Conservation (phyloP, 176 grass and related monocot species). For the Aegilops sharonensis region DNA sequence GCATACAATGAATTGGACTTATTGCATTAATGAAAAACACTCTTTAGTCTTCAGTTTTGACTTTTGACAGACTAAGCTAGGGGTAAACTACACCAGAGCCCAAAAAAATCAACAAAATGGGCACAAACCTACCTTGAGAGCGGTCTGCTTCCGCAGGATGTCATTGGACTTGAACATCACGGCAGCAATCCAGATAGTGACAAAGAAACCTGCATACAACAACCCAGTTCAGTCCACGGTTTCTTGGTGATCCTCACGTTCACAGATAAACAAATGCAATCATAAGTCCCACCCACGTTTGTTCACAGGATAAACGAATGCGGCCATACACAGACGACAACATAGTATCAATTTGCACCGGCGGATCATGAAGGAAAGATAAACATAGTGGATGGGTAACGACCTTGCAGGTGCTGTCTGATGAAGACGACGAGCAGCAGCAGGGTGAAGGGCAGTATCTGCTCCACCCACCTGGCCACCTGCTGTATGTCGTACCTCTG, state of each 20-base stretch:
- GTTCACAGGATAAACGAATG: not conserved
- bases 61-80: not conserved
- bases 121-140: conserved; percentile 92
- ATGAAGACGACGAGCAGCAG: conserved; percentile 97
- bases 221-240: not conserved
- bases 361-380: not conserved
- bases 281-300: not conserved
- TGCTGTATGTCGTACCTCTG: conserved; percentile 99
- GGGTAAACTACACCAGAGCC: not conserved
- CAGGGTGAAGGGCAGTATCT: conserved; percentile 95
- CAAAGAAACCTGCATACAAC: conserved; percentile 65
- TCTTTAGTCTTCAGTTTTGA: not conserved
- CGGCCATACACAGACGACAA: not conserved
- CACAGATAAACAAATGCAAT: not conserved
- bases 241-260: not conserved
- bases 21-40: not conserved
- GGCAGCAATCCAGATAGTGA: conserved; percentile 94
- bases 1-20: not conserved
- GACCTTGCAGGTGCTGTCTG: conserved; percentile 96
- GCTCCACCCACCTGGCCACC: conserved; percentile 93
- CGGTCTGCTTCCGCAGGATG: conserved; percentile 93
- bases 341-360: not conserved
- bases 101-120: not conserved
- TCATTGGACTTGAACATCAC: conserved; percentile 99
- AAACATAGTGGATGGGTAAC: not conserved